Conservation (phyloP, 805 yeast species). For the Sugiyamaella mastotermitis region DNA sequence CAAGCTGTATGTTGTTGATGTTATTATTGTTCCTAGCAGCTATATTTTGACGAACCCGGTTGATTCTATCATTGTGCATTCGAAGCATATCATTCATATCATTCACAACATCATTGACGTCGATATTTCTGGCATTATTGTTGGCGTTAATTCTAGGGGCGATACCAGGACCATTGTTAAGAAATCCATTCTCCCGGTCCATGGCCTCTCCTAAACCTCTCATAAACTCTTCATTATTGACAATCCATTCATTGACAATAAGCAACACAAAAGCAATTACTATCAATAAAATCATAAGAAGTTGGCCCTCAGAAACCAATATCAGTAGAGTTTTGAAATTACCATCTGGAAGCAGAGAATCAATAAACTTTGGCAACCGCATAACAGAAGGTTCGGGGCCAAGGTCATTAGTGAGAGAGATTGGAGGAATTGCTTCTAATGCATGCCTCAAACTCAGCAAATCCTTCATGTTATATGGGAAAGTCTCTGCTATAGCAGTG, state of each 20-base stretch:
- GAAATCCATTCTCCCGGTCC: conserved; percentile 4
- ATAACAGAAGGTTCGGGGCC: too few relatives aligned
- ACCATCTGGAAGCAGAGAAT: neutral
- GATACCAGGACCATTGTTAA: too few relatives aligned
- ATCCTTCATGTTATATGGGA: conserved; percentile 13
- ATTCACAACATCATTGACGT: too few relatives aligned
- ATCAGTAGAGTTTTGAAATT: conserved; percentile 1
- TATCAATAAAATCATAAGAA: conserved; percentile 23
- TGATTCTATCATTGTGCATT: too few relatives aligned
- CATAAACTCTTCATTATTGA: conserved; percentile 26
- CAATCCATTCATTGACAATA: conserved; percentile 31
- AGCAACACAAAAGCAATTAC: conserved; percentile 35
- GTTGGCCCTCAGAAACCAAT: conserved; percentile 26
- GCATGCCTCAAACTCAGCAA: neutral
- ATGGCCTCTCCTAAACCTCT: conserved; percentile 14
- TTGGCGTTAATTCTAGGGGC: too few relatives aligned
- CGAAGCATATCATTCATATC: too few relatives aligned
- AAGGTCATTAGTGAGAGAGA: conserved; percentile 6
- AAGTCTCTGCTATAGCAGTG: conserved; percentile 17
- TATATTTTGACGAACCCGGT: too few relatives aligned
- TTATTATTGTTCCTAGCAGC: too few relatives aligned
- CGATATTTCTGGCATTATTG: too few relatives aligned
- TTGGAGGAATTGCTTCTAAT: conserved; percentile 3
- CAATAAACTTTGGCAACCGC: too few relatives aligned
- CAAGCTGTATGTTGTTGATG: too few relatives aligned